Evolutionary conservation across 2,329 filamentous ascomycete species (phyloP).

Genomic region (Botrytis paeoniae): DNA sequence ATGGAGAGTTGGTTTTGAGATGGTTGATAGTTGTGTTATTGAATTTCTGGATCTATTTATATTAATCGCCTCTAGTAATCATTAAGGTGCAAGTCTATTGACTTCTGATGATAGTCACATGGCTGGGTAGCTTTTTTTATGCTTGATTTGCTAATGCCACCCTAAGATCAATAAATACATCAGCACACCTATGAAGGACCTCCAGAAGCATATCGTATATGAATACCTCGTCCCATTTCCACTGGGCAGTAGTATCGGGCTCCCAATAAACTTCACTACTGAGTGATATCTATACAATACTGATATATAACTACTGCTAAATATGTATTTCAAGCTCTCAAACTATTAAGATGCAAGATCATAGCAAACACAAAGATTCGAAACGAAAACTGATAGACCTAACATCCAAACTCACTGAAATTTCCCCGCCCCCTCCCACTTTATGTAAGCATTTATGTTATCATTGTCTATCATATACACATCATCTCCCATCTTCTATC

Average conservation of each 20-base stretch:
- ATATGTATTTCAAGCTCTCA: not conserved
- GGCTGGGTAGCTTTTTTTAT: not conserved
- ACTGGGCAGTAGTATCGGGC: not conserved
- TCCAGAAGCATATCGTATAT: not conserved
- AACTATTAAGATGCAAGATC: not conserved
- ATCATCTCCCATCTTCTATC: not conserved
- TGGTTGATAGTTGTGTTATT: not conserved
- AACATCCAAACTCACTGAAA: not conserved
- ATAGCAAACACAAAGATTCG: not conserved
- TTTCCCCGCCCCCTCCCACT: not conserved
- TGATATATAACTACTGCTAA: not conserved
- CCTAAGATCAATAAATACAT: not conserved
- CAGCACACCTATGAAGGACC: too few species aligned
- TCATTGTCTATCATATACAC: not conserved
- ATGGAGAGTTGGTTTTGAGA: not conserved
- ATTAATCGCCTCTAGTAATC: not conserved
- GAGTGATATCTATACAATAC: fast-evolving
- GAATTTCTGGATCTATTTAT: not conserved
- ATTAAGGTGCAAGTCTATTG: not conserved
- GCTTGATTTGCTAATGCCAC: not conserved
- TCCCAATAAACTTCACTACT: not conserved
- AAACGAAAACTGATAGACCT: not conserved
- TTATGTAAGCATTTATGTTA: not conserved
- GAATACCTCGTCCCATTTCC: not conserved
- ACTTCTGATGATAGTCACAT: not conserved